Conservation (phyloP, 2,329 filamentous ascomycete genomes). For the Hyphodiscus sp. region DNA sequence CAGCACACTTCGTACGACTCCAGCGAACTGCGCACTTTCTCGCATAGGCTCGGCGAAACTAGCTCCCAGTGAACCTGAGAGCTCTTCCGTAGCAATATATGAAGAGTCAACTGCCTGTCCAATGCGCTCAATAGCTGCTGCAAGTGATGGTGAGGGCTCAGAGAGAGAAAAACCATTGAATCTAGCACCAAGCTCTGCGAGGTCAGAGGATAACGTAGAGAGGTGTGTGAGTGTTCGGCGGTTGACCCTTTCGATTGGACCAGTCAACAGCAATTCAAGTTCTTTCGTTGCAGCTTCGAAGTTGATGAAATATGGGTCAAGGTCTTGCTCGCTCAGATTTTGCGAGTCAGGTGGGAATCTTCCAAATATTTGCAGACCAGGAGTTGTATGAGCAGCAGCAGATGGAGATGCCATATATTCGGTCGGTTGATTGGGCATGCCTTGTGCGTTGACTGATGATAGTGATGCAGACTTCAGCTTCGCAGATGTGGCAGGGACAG, state of each 20-base stretch:
- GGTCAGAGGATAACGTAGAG: conserved; percentile 74
- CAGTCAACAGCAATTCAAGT: conserved; percentile 78
- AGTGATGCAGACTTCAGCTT: conserved; percentile 59
- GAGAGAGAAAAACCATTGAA: conserved; percentile 97
- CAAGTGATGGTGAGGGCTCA: conserved; percentile 81
- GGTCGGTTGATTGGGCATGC: conserved; percentile 49
- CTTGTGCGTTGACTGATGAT: conserved; percentile 37
- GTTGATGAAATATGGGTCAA: conserved; percentile 92
- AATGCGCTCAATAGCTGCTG: conserved; percentile 86
- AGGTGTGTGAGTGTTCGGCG: conserved; percentile 81
- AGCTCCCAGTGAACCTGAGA: conserved; percentile 80
- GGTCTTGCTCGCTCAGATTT: conserved; percentile 75
- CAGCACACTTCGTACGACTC: conserved; percentile 83
- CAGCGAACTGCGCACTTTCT: conserved; percentile 94
- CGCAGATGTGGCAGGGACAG: conserved; percentile 76
- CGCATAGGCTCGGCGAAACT: conserved; percentile 97
- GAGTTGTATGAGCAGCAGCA: conserved; percentile 47
- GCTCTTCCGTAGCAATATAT: conserved; percentile 90
- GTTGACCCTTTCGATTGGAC: conserved; percentile 96
- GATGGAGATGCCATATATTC: conserved; percentile 42
- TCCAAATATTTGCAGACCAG: conserved; percentile 58
- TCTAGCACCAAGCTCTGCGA: conserved; percentile 88
- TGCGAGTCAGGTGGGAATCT: conserved; percentile 78
- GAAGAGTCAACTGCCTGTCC: conserved; percentile 94
- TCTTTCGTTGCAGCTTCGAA: conserved; percentile 92